Percentiles rank a stretch among this genome's conserved stretches.
Conservation (phyloP, 1,139 yeast species). For the Tardiomyces depauwii region DNA sequence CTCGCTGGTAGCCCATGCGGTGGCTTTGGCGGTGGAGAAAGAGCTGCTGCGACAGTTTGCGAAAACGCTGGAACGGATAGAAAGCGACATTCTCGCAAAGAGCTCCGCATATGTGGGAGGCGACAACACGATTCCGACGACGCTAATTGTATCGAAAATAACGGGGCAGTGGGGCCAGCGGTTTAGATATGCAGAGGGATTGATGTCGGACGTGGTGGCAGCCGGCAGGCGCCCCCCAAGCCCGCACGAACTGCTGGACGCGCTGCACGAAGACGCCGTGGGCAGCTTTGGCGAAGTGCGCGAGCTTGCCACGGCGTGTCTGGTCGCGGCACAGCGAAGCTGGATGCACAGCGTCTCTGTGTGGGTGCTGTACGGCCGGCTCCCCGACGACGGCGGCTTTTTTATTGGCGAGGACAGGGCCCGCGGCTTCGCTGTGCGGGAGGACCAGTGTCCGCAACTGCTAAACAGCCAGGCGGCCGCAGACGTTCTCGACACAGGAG, state of each 20-base stretch:
- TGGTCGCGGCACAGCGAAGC: slow-evolving; percentile 13
- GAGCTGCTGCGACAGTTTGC: slow-evolving; percentile 9
- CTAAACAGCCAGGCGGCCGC: not conserved
- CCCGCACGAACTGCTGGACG: not conserved
- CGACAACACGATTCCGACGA: slow-evolving; percentile 12
- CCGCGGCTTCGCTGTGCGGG: not conserved
- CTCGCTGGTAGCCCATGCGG: slow-evolving; percentile 13
- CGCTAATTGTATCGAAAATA: slow-evolving; percentile 12
- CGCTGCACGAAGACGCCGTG: not conserved
- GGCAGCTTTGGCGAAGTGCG: slow-evolving; percentile 15
- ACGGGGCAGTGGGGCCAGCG: slow-evolving; percentile 13
- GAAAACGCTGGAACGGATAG: slow-evolving; percentile 10
- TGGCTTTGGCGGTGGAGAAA: slow-evolving; percentile 9
- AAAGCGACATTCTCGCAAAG: slow-evolving; percentile 9
- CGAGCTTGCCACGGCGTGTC: slow-evolving; percentile 8
- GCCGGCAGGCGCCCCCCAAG: not conserved
- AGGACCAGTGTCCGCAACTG: not conserved
- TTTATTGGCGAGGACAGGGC: slow-evolving; percentile 5
- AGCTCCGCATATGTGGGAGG: slow-evolving; percentile 18
- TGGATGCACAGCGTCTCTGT: slow-evolving; percentile 17
- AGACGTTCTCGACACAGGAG: not conserved
- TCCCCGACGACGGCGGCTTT: slow-evolving; percentile 9
- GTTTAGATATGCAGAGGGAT: slow-evolving; percentile 10
- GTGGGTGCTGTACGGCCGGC: slow-evolving; percentile 20
- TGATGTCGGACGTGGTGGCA: slow-evolving; percentile 8